phyloP scores from a whole-genome alignment of 345 rosid species.

The Rubroshorea leprosula region DNA sequence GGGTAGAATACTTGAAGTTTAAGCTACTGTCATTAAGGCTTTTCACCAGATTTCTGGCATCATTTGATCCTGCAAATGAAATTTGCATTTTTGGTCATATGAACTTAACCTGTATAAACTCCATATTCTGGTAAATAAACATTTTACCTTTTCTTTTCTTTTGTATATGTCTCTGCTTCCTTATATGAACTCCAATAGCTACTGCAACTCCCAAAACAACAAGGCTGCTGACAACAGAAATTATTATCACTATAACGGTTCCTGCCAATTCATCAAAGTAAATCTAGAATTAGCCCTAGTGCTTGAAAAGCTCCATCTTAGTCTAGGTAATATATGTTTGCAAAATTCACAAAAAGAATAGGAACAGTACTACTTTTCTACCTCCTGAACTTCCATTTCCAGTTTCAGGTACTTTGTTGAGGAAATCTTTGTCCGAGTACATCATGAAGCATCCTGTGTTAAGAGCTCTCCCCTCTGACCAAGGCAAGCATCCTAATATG shows the following conservation, averaged over 20 bases:
- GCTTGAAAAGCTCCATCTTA: too few relatives aligned
- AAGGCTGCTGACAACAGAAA: not conserved
- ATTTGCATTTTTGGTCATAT: not conserved
- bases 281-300: not conserved
- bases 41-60: conserved; percentile 59
- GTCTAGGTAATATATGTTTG: too few relatives aligned
- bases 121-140: not conserved
- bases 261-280: not conserved
- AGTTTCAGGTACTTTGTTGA: conserved; percentile 43
- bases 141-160: conserved; percentile 11
- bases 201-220: not conserved
- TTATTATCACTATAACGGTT: not conserved
- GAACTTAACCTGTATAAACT: not conserved
- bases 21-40: conserved; percentile 71
- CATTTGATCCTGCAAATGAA: conserved; percentile 49
- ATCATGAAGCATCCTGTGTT: conserved; percentile 85
- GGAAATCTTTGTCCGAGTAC: conserved; percentile 75
- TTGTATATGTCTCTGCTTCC: conserved; percentile 17
- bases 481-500: conserved; percentile 64
- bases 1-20: conserved; percentile 84
- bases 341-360: too few relatives aligned
- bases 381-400: conserved; percentile 57
- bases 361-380: conserved; percentile 11
- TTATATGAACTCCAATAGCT: not conserved
- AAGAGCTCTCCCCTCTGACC: conserved; percentile 82